A percentile compares a stretch with the other conserved stretches of the same genome.
Conservation (phyloP, 2,329 filamentous ascomycete species). For the Ilyonectria destructans region DNA sequence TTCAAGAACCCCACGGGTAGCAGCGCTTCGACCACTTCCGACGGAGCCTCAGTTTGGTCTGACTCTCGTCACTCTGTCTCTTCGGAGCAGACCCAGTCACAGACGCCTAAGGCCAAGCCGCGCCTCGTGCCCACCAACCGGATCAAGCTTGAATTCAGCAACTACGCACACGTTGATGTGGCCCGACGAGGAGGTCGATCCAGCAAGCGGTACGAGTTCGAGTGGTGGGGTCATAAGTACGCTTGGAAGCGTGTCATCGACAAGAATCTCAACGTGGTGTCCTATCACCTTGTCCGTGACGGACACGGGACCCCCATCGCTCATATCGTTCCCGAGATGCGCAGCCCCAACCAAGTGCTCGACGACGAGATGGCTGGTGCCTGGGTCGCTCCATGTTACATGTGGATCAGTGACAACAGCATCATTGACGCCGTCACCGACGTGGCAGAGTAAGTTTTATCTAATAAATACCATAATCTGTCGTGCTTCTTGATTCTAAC, state of each 20-base stretch:
- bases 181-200: conserved; percentile 76
- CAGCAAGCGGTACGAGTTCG: conserved; percentile 88
- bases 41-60: conserved; percentile 47
- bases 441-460: conserved; percentile 82
- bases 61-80: conserved; percentile 42
- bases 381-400: conserved; percentile 91
- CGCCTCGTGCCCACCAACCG: conserved; percentile 76
- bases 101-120: conserved; percentile 54
- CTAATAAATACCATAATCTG: conserved; percentile 1
- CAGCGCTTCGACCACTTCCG: conserved; percentile 37
- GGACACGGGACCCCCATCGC: conserved; percentile 77
- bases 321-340: conserved; percentile 86
- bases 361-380: conserved; percentile 85
- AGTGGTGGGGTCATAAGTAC: conserved; percentile 93
- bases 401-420: conserved; percentile 87
- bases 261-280: conserved; percentile 77
- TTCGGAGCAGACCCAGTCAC: conserved; percentile 38
- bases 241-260: conserved; percentile 86
- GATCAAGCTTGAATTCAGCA: conserved; percentile 94
- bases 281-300: conserved; percentile 85
- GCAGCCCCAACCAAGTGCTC: conserved; percentile 79
- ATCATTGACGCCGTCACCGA: conserved; percentile 82
- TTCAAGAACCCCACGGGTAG: conserved; percentile 40
- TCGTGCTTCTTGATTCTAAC: conserved; percentile 43
- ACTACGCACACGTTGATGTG: conserved; percentile 94